Percentiles rank a stretch among this genome's conserved stretches.
phyloP scores from a whole-genome alignment of 208 protist genomes.

The Acanthamoeba royreba region DNA sequence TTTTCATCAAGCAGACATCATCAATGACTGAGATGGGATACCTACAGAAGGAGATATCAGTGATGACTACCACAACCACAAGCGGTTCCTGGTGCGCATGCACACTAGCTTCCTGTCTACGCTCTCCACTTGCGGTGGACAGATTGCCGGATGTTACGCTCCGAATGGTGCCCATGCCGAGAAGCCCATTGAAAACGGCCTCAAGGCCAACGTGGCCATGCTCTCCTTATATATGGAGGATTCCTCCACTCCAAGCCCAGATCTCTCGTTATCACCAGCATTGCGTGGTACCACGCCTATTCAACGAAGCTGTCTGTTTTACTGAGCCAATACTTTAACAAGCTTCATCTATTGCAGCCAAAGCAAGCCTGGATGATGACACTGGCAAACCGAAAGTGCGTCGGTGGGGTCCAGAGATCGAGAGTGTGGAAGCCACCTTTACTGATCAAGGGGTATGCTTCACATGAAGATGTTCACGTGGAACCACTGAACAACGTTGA shows the following conservation, averaged over 20 bases:
- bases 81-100: neutral
- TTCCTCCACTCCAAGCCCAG: neutral
- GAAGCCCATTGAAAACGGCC: constrained; percentile 47
- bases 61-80: neutral
- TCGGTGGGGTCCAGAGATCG: neutral
- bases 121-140: neutral
- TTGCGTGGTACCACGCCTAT: neutral
- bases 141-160: constrained; percentile 53
- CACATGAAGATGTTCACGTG: neutral
- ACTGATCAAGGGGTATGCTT: neutral
- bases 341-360: neutral
- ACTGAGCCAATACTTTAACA: no score
- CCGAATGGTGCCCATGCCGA: constrained; percentile 50
- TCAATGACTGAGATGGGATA: no score
- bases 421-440: constrained; percentile 12
- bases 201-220: constrained; percentile 42
- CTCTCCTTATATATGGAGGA: neutral
- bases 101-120: neutral
- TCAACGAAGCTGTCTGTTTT: no score
- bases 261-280: neutral
- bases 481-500: neutral
- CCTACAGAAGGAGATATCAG: no score
- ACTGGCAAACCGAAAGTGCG: neutral
- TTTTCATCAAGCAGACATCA: no score
- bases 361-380: no score